phyloP scores from a whole-genome alignment of 2,329 filamentous ascomycete genomes.

The Iodosphaeria phyllophila region DNA sequence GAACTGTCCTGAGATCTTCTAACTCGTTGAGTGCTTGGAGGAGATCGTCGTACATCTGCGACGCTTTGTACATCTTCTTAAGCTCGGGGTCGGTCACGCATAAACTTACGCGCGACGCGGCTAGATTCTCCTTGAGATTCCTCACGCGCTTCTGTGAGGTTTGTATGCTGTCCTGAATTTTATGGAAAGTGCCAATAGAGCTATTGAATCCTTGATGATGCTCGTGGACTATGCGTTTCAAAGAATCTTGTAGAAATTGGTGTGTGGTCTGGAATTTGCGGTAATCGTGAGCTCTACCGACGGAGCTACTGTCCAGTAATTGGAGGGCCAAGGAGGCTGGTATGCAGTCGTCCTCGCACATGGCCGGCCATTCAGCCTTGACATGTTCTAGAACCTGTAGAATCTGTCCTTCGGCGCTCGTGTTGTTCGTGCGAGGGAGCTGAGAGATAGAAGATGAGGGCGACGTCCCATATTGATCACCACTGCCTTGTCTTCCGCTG shows the following conservation, averaged over 20 bases:
- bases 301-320: constrained; percentile 81
- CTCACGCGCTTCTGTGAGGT: constrained; percentile 74
- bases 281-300: constrained; percentile 81
- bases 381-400: constrained; percentile 61
- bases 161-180: constrained; percentile 88
- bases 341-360: constrained; percentile 75
- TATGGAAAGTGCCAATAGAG: constrained; percentile 96
- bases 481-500: constrained; percentile 4
- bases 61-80: constrained; percentile 71
- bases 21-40: constrained; percentile 68
- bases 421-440: constrained; percentile 11
- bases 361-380: constrained; percentile 75
- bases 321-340: constrained; percentile 91
- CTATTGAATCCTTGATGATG: constrained; percentile 99
- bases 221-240: constrained; percentile 93
- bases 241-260: constrained; percentile 71
- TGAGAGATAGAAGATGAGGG: constrained; percentile 9
- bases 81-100: constrained; percentile 78
- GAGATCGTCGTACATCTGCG: constrained; percentile 79
- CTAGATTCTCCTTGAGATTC: constrained; percentile 64
- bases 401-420: constrained; percentile 36
- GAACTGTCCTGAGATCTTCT: constrained; percentile 74
- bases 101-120: constrained; percentile 62
- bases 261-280: constrained; percentile 70
- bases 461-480: constrained; percentile 5